Conservation (phyloP, 2,329 filamentous ascomycete genomes). For the Trichoderma sp. region DNA sequence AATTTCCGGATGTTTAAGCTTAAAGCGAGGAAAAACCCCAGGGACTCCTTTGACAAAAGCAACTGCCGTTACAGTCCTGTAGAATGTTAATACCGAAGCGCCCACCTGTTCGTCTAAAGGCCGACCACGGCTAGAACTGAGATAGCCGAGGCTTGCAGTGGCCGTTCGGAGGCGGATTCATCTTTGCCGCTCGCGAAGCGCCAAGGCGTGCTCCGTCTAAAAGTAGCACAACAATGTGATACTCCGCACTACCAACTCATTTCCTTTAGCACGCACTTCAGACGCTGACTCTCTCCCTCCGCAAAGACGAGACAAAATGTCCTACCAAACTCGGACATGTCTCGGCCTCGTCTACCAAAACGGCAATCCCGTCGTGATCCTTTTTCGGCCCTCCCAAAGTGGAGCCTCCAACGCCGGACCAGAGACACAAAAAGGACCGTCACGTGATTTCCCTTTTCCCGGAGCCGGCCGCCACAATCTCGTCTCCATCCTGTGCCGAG, state of each 20-base stretch:
- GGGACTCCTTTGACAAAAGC: not conserved
- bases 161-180: not conserved
- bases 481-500: conserved; percentile 5
- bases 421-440: not conserved
- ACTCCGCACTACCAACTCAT: not conserved
- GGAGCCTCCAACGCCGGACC: not conserved
- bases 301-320: not conserved
- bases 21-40: not conserved
- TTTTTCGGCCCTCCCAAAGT: not conserved
- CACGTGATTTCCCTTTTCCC: conserved; percentile 2
- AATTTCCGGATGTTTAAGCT: not conserved
- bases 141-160: not conserved
- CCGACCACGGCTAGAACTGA: not conserved
- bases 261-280: not conserved
- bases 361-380: not conserved
- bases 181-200: not conserved
- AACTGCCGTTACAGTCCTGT: not conserved
- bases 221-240: not conserved
- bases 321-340: not conserved
- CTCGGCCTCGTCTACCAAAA: not conserved
- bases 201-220: not conserved
- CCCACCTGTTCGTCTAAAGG: not conserved
- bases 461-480: not conserved
- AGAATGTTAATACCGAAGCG: not conserved
- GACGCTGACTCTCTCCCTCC: not conserved